phyloP scores from a whole-genome alignment of 805 yeast genomes.

The Ogataea parapolymorpha region DNA sequence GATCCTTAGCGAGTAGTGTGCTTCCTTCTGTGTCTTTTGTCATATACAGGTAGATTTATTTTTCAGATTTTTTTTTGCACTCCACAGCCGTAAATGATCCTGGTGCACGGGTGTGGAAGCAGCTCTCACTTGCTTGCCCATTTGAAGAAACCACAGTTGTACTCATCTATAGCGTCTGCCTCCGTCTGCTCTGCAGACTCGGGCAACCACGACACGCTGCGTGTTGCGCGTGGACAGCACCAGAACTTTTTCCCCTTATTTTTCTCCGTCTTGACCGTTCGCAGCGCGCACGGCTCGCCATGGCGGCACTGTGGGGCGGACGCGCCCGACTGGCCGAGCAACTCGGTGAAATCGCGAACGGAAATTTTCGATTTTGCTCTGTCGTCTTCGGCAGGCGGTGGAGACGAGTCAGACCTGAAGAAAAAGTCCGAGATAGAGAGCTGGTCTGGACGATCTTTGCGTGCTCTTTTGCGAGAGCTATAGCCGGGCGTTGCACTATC shows the following conservation, averaged over 20 bases:
- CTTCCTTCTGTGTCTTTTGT: too few relatives aligned
- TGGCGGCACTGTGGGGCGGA: slow-evolving; percentile 46
- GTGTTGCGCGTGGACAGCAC: slow-evolving; percentile 43
- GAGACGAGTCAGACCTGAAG: slow-evolving; percentile 8
- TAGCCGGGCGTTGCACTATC: slow-evolving; percentile 5
- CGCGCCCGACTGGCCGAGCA: slow-evolving; percentile 17
- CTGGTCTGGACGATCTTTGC: slow-evolving; percentile 13
- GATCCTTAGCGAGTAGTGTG: slow-evolving; percentile 11
- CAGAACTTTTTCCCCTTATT: slow-evolving; percentile 53
- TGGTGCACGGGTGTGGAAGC: not conserved
- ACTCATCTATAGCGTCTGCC: slow-evolving; percentile 20
- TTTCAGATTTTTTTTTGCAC: slow-evolving; percentile 1
- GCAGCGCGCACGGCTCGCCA: slow-evolving; percentile 41
- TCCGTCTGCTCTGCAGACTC: not conserved
- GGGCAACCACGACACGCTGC: slow-evolving; percentile 23
- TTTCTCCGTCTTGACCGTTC: slow-evolving; percentile 41
- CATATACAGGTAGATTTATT: not conserved
- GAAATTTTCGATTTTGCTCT: slow-evolving; percentile 9
- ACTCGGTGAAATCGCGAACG: slow-evolving; percentile 18
- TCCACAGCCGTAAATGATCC: not conserved
- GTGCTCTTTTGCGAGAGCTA: slow-evolving; percentile 19
- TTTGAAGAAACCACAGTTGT: slow-evolving; percentile 52
- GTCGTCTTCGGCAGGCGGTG: not conserved
- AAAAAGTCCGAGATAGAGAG: slow-evolving; percentile 26
- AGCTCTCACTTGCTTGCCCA: slow-evolving; percentile 38